Percentiles rank a stretch among this genome's conserved stretches.
Conservation (phyloP, 495 filamentous ascomycete genomes). For the Cudoniella acicularis region DNA sequence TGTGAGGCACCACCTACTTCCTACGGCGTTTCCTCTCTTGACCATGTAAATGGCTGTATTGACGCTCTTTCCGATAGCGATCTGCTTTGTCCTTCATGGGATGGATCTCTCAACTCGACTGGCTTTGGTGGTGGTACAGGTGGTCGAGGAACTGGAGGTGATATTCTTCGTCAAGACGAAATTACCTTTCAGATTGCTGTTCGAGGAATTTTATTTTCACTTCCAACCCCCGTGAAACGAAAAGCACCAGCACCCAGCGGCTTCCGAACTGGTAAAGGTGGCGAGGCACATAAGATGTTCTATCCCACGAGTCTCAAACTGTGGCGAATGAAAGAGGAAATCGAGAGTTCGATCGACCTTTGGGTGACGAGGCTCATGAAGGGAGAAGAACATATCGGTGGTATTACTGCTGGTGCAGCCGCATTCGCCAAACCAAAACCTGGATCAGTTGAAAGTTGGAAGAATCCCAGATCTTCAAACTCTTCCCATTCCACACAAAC, state of each 20-base stretch:
- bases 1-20: constrained; percentile 57
- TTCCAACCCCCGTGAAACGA: constrained; percentile 82
- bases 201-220: constrained; percentile 73
- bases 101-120: constrained; percentile 47
- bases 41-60: constrained; percentile 69
- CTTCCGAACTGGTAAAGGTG: constrained; percentile 31
- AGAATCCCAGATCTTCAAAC: constrained; percentile 25
- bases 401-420: constrained; percentile 35
- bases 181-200: constrained; percentile 86
- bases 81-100: constrained; percentile 61
- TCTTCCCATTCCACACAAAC: constrained; percentile 3
- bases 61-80: constrained; percentile 86
- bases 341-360: constrained; percentile 64
- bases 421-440: constrained; percentile 35
- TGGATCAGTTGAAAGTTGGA: constrained; percentile 35
- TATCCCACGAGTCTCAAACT: constrained; percentile 77
- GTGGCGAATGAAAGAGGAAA: constrained; percentile 74
- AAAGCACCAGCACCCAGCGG: constrained; percentile 38
- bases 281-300: constrained; percentile 76
- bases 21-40: constrained; percentile 51
- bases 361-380: constrained; percentile 57
- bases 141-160: constrained; percentile 53
- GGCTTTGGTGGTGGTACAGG: constrained; percentile 40
- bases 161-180: constrained; percentile 83
- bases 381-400: constrained; percentile 33